phyloP scores from a whole-genome alignment of 2,329 filamentous ascomycete genomes.

The Hortaea werneckii region DNA sequence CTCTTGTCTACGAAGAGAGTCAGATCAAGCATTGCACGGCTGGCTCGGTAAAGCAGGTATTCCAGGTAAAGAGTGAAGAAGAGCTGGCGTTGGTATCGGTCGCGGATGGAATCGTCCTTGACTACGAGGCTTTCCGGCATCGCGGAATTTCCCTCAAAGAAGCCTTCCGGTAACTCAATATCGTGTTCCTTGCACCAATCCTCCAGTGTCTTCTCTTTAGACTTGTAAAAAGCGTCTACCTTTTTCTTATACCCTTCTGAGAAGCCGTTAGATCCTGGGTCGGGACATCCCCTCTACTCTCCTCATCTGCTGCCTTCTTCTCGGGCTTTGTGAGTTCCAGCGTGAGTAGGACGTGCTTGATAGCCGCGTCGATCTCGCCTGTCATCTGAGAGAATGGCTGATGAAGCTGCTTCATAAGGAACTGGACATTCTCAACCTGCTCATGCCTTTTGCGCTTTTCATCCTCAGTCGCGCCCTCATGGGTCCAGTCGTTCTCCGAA shows the following conservation, averaged over 20 bases:
- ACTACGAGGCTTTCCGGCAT: constrained; percentile 33
- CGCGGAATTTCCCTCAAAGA: constrained; percentile 39
- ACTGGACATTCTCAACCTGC: constrained; percentile 41
- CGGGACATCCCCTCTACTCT: constrained; percentile 34
- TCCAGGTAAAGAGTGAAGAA: constrained; percentile 64
- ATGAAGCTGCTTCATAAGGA: constrained; percentile 59
- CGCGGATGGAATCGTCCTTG: constrained; percentile 47
- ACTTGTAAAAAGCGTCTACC: constrained; percentile 45
- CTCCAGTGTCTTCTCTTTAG: constrained; percentile 47
- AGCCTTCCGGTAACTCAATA: constrained; percentile 39
- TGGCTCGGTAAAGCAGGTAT: constrained; percentile 51
- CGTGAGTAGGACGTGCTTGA: constrained; percentile 51
- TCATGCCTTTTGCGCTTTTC: constrained; percentile 8
- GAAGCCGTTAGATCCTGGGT: constrained; percentile 52
- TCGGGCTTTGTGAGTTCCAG: constrained; percentile 40
- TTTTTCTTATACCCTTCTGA: constrained; percentile 43
- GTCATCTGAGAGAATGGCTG: constrained; percentile 56
- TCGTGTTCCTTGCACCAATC: constrained; percentile 38
- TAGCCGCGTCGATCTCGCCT: constrained; percentile 52
- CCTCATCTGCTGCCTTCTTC: constrained; percentile 19
- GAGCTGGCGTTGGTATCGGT: constrained; percentile 57
- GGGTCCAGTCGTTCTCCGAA: constrained; percentile 43
- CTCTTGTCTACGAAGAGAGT: constrained; percentile 58
- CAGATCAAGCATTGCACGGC: constrained; percentile 51
- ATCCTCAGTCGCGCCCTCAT: constrained; percentile 8